Evolutionary conservation across 345 rosid species (phyloP), one percentile per base, ranked within the genome.

Genomic region (Rhodamnia rubescens): DNA sequence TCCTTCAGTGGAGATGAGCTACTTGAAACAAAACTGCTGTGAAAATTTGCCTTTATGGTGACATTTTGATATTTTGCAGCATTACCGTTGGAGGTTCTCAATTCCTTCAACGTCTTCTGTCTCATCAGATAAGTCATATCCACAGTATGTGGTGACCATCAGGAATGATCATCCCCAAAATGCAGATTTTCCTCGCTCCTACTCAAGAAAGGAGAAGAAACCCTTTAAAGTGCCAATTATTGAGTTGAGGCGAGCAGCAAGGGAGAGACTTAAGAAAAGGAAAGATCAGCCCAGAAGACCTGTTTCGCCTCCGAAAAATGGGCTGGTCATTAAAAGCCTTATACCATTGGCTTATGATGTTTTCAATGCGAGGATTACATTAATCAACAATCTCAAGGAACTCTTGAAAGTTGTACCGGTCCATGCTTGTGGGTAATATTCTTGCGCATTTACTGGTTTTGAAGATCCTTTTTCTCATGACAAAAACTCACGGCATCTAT

Each of bases 181-280:
- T 91, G 92, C 93, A 26, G 99, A 97, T 88, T 91, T 93, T 27
- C 99, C 98, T 85, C 91, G 91, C 84, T 80, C 88, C 44, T 93
- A 93, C 88, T 88, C 95, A 27, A 95, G 86, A 86, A 93, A 93
- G 86, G 98, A 95, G 90, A 97, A 95, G 91, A 97, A 97, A 87
- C 99, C 98, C 64, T 97, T 97, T 87, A 96, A 95, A 1, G 85
- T 88, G 40, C 99, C 99, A 22, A 90, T 95, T 57, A 87, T 95
- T 85, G 98, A 97, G 88, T 90, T 97, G 86, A 92, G 99, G 86
- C 93, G 98, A 85, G 96, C 96, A 80, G 98, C 98, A 20, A 93
- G 99, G 91, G 95, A 95, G 89, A 95, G 98, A 89, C 89, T 93
- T 78, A 95, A 95, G 90, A 94, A 94, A 74, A 91, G 91, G 84